Percentiles rank a stretch among this genome's conserved stretches.
Conservation (phyloP, 352 stramenopile genomes). For the Phytophthora cactorum region DNA sequence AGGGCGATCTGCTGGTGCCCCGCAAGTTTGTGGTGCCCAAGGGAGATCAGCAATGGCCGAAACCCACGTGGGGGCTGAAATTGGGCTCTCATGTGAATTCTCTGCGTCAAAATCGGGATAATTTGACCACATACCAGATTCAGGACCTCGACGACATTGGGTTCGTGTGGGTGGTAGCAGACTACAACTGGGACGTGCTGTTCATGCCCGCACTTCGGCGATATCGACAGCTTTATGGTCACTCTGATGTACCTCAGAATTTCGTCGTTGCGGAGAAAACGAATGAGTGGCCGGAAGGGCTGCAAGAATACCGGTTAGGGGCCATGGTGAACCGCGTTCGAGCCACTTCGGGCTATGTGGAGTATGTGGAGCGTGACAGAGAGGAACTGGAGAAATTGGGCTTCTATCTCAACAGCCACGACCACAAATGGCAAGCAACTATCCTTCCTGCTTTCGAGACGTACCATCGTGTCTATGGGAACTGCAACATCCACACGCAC, state of each 20-base stretch:
- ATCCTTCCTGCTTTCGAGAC: constrained; percentile 57
- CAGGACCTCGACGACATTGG: constrained; percentile 43
- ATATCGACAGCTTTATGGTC: constrained; percentile 46
- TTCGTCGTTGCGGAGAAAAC: constrained; percentile 42
- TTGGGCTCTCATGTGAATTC: constrained; percentile 47
- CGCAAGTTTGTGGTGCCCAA: constrained; percentile 48
- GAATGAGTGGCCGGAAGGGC: constrained; percentile 31
- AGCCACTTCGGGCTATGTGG: constrained; percentile 29
- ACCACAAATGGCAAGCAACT: constrained; percentile 58
- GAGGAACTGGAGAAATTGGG: constrained; percentile 48
- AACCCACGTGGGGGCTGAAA: constrained; percentile 40
- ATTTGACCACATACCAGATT: constrained; percentile 33
- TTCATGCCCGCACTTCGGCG: constrained; percentile 49
- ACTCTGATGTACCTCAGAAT: constrained; percentile 44
- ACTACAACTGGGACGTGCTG: constrained; percentile 42
- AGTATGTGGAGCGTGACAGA: constrained; percentile 40
- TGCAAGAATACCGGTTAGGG: constrained; percentile 53
- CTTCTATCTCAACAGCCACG: constrained; percentile 56
- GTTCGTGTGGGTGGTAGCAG: constrained; percentile 47
- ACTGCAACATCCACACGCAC: constrained; percentile 45
- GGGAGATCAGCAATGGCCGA: constrained; percentile 37
- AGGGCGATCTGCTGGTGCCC: constrained; percentile 46
- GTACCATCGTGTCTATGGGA: constrained; percentile 45
- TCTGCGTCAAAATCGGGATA: constrained; percentile 37
- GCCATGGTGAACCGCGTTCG: constrained; percentile 59